Evolutionary conservation across 805 yeast genomes (phyloP).

Genomic region (Sugiyamaella boreocaroliniensis): DNA sequence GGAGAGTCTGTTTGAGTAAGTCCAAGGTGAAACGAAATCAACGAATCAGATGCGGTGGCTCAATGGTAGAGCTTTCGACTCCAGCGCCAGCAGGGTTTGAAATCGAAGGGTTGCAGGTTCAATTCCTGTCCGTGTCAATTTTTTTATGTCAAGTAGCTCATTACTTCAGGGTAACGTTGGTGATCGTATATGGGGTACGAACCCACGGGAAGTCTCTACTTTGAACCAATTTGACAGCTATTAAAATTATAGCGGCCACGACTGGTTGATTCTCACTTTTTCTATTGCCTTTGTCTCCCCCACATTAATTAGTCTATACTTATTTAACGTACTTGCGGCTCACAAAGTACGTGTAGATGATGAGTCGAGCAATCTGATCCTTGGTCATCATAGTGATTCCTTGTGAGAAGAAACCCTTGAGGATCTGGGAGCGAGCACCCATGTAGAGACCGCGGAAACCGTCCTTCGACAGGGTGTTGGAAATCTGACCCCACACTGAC

Average conservation of each 20-base stretch:
- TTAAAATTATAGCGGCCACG: too few species aligned
- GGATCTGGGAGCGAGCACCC: conserved; percentile 41
- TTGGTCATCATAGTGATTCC: conserved; percentile 34
- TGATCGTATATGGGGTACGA: too few species aligned
- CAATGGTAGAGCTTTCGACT: conserved; percentile 77
- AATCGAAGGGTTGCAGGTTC: conserved; percentile 83
- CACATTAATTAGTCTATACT: too few species aligned
- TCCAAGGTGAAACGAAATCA: not conserved
- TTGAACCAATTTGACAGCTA: too few species aligned
- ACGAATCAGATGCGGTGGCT: conserved; percentile 48
- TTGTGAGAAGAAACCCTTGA: conserved; percentile 30
- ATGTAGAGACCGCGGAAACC: conserved; percentile 76
- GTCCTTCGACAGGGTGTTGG: conserved; percentile 53
- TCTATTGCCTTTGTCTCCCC: not conserved
- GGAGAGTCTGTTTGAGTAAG: too few species aligned
- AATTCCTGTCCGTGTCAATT: conserved; percentile 75
- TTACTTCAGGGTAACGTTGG: not conserved
- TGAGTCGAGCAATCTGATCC: conserved; percentile 30
- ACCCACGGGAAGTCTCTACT: too few species aligned
- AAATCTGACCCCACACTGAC: not conserved
- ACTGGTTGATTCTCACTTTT: too few species aligned
- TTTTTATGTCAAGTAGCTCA: conserved; percentile 14
- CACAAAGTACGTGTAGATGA: conserved; percentile 20
- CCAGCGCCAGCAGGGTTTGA: conserved; percentile 42
- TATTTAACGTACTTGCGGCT: not conserved